These are phyloP conservation scores for Talaromyces adpressus DNA, from an alignment of 495 filamentous ascomycete species.

Conservation along the genomic window DNA sequence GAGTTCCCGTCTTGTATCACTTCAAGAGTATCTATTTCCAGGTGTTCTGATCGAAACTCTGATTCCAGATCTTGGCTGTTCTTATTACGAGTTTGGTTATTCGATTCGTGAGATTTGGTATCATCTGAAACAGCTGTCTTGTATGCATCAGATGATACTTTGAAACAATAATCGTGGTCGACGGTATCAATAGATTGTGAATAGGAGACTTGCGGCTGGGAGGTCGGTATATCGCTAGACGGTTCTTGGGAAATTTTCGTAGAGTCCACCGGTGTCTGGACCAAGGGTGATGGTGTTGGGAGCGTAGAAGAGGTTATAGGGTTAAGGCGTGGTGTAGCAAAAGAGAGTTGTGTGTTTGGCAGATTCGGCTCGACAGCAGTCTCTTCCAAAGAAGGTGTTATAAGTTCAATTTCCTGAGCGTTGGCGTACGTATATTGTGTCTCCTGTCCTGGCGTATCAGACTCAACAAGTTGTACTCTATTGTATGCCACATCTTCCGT, in stretches of 20 bases:
- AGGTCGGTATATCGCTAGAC: background rate
- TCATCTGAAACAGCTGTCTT: background rate
- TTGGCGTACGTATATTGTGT: slow-evolving; percentile 7
- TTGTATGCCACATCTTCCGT: slow-evolving; percentile 15
- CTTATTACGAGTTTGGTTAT: background rate
- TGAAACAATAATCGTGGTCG: slow-evolving; percentile 12
- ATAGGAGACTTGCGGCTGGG: slow-evolving; percentile 9
- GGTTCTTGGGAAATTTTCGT: background rate
- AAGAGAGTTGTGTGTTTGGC: slow-evolving; percentile 18
- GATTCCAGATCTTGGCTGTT: background rate
- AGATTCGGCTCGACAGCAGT: background rate
- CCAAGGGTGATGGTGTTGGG: slow-evolving; percentile 38
- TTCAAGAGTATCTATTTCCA: background rate
- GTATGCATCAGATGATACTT: background rate
- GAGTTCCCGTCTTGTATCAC: background rate
- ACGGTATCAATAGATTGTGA: slow-evolving; percentile 6
- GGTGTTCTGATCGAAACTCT: background rate
- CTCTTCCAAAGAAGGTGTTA: background rate
- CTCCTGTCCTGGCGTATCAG: slow-evolving; percentile 2
- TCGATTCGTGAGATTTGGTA: background rate
- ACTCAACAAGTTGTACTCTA: slow-evolving; percentile 13
- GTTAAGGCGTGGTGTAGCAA: slow-evolving; percentile 36
- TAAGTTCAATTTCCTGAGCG: background rate
- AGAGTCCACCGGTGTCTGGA: slow-evolving; percentile 18
- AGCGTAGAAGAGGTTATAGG: slow-evolving; percentile 39